These are phyloP conservation scores for Spirogloea muscicola DNA, from an alignment of 139 green algal genomes.

Conservation along the genomic window DNA sequence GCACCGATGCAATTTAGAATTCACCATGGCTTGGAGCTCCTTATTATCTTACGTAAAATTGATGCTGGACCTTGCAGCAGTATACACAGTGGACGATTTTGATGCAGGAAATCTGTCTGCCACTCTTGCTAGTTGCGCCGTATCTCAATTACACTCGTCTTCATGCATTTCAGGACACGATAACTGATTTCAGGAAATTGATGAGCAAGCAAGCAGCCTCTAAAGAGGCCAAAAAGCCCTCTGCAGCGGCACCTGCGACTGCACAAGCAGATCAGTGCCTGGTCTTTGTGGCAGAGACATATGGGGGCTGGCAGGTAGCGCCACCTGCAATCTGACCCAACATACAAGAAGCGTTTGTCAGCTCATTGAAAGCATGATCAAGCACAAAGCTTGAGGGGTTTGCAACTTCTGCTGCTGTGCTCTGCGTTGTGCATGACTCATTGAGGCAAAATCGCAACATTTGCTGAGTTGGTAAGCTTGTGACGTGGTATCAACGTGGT, in stretches of 20 bases:
- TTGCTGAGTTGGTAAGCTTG: neutral
- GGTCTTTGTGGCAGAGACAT: conserved; percentile 71
- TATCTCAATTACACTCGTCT: conserved; percentile 49
- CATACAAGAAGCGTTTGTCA: neutral
- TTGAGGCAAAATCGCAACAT: conserved; percentile 5
- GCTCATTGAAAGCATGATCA: no score
- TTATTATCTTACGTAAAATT: neutral
- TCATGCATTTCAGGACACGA: conserved; percentile 54
- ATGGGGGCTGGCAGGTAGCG: conserved; percentile 63
- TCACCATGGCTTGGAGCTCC: neutral
- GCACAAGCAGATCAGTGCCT: conserved; percentile 46
- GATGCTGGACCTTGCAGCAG: neutral
- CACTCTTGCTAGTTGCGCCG: neutral
- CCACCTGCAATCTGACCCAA: neutral
- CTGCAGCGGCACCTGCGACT: neutral
- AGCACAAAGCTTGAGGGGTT: no score
- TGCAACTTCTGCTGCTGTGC: conserved; percentile 6
- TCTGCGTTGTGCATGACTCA: neutral
- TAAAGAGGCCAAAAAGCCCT: conserved; percentile 55
- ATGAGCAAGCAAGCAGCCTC: conserved; percentile 76
- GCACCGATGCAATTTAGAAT: neutral
- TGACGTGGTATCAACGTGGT: neutral
- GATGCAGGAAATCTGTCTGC: neutral
- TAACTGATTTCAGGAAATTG: conserved; percentile 66
- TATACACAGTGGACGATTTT: neutral